A percentile compares a stretch with the other conserved stretches of the same genome.
phyloP scores from a whole-genome alignment of 1,139 yeast species.

The Geotrichum klebahnii region DNA sequence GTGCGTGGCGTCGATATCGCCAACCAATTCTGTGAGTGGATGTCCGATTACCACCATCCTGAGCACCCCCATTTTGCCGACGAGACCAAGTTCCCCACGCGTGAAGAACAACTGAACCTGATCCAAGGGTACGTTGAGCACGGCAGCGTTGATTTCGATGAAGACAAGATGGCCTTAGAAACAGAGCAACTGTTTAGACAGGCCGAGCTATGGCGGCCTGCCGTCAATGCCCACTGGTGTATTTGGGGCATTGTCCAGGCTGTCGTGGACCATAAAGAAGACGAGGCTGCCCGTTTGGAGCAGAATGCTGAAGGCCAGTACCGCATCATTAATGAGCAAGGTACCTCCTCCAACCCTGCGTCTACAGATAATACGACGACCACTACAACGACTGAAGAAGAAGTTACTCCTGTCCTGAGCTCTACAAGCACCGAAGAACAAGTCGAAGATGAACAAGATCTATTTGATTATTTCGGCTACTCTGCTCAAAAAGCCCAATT shows the following conservation, averaged over 20 bases:
- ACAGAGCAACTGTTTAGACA: constrained; percentile 60
- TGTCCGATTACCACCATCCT: constrained; percentile 82
- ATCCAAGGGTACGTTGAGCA: constrained; percentile 65
- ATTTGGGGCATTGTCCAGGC: constrained; percentile 86
- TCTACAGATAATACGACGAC: constrained; percentile 35
- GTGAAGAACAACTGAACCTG: constrained; percentile 64
- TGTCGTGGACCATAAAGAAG: constrained; percentile 33
- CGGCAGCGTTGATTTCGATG: constrained; percentile 36
- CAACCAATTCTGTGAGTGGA: constrained; percentile 58
- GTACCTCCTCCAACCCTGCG: background rate
- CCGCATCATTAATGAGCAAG: constrained; percentile 28
- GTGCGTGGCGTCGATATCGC: constrained; percentile 85
- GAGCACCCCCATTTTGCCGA: constrained; percentile 56
- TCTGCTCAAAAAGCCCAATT: constrained; percentile 69
- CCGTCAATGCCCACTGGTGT: constrained; percentile 78
- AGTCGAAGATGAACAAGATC: constrained; percentile 52
- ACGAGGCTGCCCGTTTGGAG: constrained; percentile 30
- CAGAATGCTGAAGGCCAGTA: constrained; percentile 32
- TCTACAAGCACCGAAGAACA: constrained; percentile 35
- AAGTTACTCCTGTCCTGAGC: constrained; percentile 7
- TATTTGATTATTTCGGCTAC: constrained; percentile 75
- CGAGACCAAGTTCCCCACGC: constrained; percentile 58
- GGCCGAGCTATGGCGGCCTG: constrained; percentile 71
- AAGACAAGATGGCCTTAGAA: constrained; percentile 48
- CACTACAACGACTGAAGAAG: constrained; percentile 27